phyloP scores from a whole-genome alignment of 2,329 filamentous ascomycete genomes.

The Hypomyces rosellus region DNA sequence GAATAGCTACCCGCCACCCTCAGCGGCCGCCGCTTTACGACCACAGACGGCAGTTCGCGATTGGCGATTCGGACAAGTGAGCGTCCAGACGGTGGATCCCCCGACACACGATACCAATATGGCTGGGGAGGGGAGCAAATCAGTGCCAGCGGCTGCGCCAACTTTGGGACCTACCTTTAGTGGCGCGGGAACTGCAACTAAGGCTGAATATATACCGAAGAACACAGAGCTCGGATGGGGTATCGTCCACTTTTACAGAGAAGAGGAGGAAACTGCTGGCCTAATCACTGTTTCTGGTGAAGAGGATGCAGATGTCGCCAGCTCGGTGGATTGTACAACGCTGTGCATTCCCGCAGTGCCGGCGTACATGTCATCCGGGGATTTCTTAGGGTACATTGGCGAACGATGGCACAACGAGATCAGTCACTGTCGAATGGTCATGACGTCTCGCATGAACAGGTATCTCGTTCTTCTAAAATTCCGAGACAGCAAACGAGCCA shows the following conservation, averaged over 20 bases:
- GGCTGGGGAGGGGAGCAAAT: slow-evolving; percentile 32
- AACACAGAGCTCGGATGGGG: slow-evolving; percentile 84
- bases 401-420: slow-evolving; percentile 80
- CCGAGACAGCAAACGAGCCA: slow-evolving; percentile 65
- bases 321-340: slow-evolving; percentile 68
- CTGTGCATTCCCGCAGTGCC: slow-evolving; percentile 92
- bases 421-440: slow-evolving; percentile 89
- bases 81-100: slow-evolving; percentile 76
- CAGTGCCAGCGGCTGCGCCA: slow-evolving; percentile 43
- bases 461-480: slow-evolving; percentile 98
- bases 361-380: slow-evolving; percentile 83
- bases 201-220: slow-evolving; percentile 68
- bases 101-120: slow-evolving; percentile 22
- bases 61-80: slow-evolving; percentile 75
- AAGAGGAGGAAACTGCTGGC: slow-evolving; percentile 65
- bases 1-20: slow-evolving; percentile 37
- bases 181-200: slow-evolving; percentile 67
- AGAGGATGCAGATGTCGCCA: slow-evolving; percentile 17
- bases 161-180: slow-evolving; percentile 49
- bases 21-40: slow-evolving; percentile 37
- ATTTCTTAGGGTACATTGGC: slow-evolving; percentile 87
- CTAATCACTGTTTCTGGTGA: slow-evolving; percentile 30
- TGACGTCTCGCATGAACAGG: slow-evolving; percentile 79
- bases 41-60: slow-evolving; percentile 53
- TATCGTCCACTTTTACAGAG: slow-evolving; percentile 87